A percentile compares a stretch with the other conserved stretches of the same genome.
These are phyloP conservation scores for Naganishia albida DNA, from an alignment of 1,284 basidiomycete species.

Conservation along the genomic window DNA sequence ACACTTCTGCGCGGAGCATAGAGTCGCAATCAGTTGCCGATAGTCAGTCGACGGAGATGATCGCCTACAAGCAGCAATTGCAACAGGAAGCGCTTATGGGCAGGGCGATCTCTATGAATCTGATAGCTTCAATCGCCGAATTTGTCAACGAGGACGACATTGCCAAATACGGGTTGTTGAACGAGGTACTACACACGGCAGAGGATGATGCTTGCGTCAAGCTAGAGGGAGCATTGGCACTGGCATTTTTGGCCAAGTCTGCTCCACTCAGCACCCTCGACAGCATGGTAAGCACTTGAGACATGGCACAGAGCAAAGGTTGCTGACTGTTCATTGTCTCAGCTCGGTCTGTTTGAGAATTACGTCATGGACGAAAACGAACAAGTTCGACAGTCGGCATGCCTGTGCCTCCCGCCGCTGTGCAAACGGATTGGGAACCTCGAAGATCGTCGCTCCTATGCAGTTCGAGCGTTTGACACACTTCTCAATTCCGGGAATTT, in stretches of 20 bases:
- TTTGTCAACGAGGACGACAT: slow-evolving; percentile 65
- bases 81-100: slow-evolving; percentile 77
- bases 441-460: slow-evolving; percentile 62
- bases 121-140: slow-evolving; percentile 67
- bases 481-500: slow-evolving; percentile 69
- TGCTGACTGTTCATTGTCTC: slow-evolving; percentile 28
- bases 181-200: slow-evolving; percentile 77
- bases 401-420: slow-evolving; percentile 81
- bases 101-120: slow-evolving; percentile 85
- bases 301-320: slow-evolving; percentile 1
- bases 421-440: slow-evolving; percentile 64
- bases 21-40: slow-evolving; percentile 12
- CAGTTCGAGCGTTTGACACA: slow-evolving; percentile 63
- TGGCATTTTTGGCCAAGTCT: slow-evolving; percentile 83
- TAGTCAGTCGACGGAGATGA: slow-evolving; percentile 13
- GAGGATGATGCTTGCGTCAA: slow-evolving; percentile 80
- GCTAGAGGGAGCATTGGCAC: slow-evolving; percentile 83
- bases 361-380: slow-evolving; percentile 71
- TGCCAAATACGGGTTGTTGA: slow-evolving; percentile 67
- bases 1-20: slow-evolving; percentile 3
- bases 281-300: slow-evolving; percentile 61
- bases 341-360: slow-evolving; percentile 77
- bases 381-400: slow-evolving; percentile 85
- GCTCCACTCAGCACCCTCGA: slow-evolving; percentile 71
- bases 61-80: slow-evolving; percentile 43